These are phyloP conservation scores for Nepenthes mirabilis DNA, from an alignment of 148 eudicot genomes.

Conservation along the genomic window DNA sequence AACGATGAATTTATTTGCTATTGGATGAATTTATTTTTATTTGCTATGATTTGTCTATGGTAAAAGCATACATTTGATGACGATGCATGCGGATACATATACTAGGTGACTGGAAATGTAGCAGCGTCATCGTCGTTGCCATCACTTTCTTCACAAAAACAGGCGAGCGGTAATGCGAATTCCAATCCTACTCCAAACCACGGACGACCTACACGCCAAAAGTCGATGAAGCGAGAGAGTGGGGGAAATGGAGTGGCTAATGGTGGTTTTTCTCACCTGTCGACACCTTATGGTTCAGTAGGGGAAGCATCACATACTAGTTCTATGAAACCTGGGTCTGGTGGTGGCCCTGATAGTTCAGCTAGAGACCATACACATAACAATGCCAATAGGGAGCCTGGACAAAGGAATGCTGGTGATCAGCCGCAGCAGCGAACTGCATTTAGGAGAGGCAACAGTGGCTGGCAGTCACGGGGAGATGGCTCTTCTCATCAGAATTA, in stretches of 20 bases:
- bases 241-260: constrained; percentile 38
- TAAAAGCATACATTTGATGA: too few species aligned
- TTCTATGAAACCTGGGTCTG: constrained; percentile 25
- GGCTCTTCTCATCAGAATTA: constrained; percentile 44
- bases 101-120: not conserved
- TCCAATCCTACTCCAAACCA: constrained; percentile 29
- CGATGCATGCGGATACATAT: not conserved
- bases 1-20: too few species aligned
- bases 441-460: constrained; percentile 42
- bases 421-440: constrained; percentile 30
- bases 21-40: too few species aligned
- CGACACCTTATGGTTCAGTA: constrained; percentile 17
- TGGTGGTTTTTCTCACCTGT: constrained; percentile 41
- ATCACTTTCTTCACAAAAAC: constrained; percentile 17
- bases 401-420: constrained; percentile 38
- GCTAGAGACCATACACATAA: constrained; percentile 32
- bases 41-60: too few species aligned
- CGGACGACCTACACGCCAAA: constrained; percentile 39
- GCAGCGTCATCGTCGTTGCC: not conserved
- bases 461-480: constrained; percentile 56
- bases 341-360: constrained; percentile 28
- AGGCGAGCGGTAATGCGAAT: constrained; percentile 20
- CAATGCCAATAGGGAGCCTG: constrained; percentile 27
- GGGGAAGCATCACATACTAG: constrained; percentile 22
- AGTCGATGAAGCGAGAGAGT: constrained; percentile 44